Percentiles rank a stretch among this genome's conserved stretches.
Evolutionary conservation across 176 grass and related monocot species (phyloP).

Genomic region (Raddia guianensis): DNA sequence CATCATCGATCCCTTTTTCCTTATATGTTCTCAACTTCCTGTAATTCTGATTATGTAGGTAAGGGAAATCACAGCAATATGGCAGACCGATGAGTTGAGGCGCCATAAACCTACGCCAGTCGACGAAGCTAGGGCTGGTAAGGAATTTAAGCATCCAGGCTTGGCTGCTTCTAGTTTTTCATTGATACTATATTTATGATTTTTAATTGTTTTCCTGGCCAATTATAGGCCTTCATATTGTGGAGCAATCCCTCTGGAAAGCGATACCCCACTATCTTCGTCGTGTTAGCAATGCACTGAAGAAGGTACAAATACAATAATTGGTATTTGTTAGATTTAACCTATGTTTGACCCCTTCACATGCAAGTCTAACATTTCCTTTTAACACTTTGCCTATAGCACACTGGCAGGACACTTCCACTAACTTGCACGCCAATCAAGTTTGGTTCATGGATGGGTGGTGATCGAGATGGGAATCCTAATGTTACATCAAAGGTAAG

Average conservation of each 20-base stretch:
- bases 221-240: conserved; percentile 80
- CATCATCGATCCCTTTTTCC: background rate
- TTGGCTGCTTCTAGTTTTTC: background rate
- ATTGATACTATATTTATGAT: conserved; percentile 14
- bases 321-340: conserved; percentile 6
- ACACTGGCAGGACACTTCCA: conserved; percentile 89
- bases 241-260: conserved; percentile 99
- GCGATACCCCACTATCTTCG: conserved; percentile 89
- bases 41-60: conserved; percentile 48
- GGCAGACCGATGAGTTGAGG: conserved; percentile 95
- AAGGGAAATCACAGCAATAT: conserved; percentile 87
- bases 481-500: conserved; percentile 95
- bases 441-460: conserved; percentile 99
- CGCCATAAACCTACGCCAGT: conserved; percentile 96
- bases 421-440: conserved; percentile 90
- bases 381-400: conserved; percentile 47
- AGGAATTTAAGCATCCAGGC: conserved; percentile 15
- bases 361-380: background rate
- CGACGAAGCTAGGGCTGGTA: conserved; percentile 93
- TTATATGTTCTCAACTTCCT: conserved; percentile 4
- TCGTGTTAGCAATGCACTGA: conserved; percentile 89
- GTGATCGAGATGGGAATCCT: conserved; percentile 93
- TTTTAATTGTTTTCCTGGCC: background rate
- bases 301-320: conserved; percentile 64
- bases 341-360: conserved; percentile 18